A percentile compares a stretch with the other conserved stretches of the same genome.
Conservation (phyloP, 768 basidiomycete species). For the Megacollybia marginata region DNA sequence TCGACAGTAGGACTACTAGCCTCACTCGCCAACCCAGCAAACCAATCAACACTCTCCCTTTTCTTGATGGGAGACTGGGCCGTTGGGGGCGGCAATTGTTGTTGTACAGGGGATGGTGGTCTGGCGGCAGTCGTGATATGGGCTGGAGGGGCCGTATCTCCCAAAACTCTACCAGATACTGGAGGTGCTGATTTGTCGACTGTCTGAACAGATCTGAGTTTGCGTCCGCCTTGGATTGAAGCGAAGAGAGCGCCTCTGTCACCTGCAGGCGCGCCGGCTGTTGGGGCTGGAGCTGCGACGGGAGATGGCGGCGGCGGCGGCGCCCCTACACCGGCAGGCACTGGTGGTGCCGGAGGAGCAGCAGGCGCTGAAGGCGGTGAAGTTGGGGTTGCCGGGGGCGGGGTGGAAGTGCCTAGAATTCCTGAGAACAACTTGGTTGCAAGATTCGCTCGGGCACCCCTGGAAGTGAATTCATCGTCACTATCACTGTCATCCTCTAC, state of each 20-base stretch:
- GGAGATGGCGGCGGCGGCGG: constrained; percentile 25
- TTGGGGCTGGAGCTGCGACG: constrained; percentile 19
- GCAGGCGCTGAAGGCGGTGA: constrained; percentile 31
- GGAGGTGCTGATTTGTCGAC: constrained; percentile 73
- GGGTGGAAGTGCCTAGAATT: constrained; percentile 10
- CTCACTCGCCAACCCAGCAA: constrained; percentile 61
- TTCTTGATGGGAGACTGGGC: constrained; percentile 31
- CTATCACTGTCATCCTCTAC: constrained; percentile 60
- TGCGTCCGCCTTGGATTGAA: constrained; percentile 73
- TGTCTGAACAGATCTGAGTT: constrained; percentile 69
- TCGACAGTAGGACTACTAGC: constrained; percentile 16
- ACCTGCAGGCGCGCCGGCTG: constrained; percentile 29
- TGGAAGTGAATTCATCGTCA: constrained; percentile 68
- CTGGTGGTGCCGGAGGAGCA: constrained; percentile 32
- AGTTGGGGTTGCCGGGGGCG: constrained; percentile 43
- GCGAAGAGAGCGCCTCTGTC: constrained; percentile 62
- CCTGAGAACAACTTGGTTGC: constrained; percentile 68
- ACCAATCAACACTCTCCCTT: constrained; percentile 88
- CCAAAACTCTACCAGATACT: constrained; percentile 72
- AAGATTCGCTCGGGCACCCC: constrained; percentile 60
- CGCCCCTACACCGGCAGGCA: constrained; percentile 26
- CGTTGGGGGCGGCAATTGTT: background rate
- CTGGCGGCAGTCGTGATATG: constrained; percentile 50
- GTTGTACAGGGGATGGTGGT: constrained; percentile 17
- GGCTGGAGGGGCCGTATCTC: constrained; percentile 59